phyloP scores from a whole-genome alignment of 495 filamentous ascomycete species.

The Melanomma pulvis-pyrius region DNA sequence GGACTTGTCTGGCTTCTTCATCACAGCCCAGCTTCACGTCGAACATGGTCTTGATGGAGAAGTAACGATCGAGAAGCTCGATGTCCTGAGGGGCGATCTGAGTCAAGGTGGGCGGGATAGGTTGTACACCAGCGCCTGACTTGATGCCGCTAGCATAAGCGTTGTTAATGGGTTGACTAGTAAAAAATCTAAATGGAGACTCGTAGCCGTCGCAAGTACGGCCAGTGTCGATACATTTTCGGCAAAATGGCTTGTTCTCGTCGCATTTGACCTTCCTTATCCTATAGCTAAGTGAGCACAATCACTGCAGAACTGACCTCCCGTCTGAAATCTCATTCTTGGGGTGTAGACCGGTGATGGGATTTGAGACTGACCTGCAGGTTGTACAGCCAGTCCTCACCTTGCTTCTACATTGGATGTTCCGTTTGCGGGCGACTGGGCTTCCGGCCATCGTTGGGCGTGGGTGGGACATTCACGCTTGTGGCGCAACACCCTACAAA shows the following conservation, averaged over 20 bases:
- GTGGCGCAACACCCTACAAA: conserved; percentile 3
- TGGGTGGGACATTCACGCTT: conserved; percentile 3
- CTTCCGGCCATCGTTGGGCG: conserved; percentile 15
- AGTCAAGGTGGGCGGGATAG: conserved; percentile 24
- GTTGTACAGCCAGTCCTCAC: conserved; percentile 22
- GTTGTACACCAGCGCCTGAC: conserved; percentile 20
- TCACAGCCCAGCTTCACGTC: conserved; percentile 38
- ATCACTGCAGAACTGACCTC: conserved; percentile 3
- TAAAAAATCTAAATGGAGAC: conserved; percentile 41
- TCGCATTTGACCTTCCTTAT: conserved; percentile 29
- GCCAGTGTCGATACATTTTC: conserved; percentile 38
- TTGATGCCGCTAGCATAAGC: conserved; percentile 38
- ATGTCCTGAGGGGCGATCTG: conserved; percentile 31
- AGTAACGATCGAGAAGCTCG: conserved; percentile 39
- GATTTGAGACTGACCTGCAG: conserved; percentile 23
- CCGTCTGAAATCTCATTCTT: conserved; percentile 3
- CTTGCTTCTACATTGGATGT: conserved; percentile 9
- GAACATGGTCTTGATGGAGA: conserved; percentile 42
- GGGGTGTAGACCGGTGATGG: conserved; percentile 1
- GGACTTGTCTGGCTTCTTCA: conserved; percentile 39
- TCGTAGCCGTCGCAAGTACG: conserved; percentile 41
- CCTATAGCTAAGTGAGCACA: conserved; percentile 21
- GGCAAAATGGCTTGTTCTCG: conserved; percentile 45
- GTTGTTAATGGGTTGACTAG: conserved; percentile 26
- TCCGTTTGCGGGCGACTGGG: conserved; percentile 20